Base-by-base conservation (phyloP, 495 filamentous ascomycete species). In the Cladorrhinum samala region DNA sequence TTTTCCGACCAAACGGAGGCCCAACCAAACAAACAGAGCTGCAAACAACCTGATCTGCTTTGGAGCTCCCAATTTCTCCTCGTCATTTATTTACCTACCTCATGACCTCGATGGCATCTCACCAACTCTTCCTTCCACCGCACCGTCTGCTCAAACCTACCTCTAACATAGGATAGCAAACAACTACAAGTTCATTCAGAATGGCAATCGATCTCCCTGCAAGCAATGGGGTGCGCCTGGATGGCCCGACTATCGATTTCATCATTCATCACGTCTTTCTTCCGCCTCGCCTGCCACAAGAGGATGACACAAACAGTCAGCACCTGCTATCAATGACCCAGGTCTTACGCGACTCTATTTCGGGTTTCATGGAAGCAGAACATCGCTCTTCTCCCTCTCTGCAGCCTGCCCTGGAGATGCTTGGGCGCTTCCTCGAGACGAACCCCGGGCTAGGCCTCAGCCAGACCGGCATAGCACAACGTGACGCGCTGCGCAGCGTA, bases 221-320 rank as follows among this genome's bases (percentile, higher is more conserved):
- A 33, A 5, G 11, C 5, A 11, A 33, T 33, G 27, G 11, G 27
- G 27, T 33, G 6, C 6, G 11, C 27, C 6, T 6, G 27, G 27
- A 6, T 11, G 27, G 11, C 27, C 11, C 27, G 27, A 33, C 39
- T 8, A 47, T 59, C 9, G 14, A 54, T 19, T 81, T 76, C 58
- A 54, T 77, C 3, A 62, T 81, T 55, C 64, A 83, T 46, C 82
- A 87, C 59, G 65, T 87, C 23, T 79, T 83, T 49, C 69, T 87
- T 0, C 83, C 82, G 0, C 80, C 80, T 0, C 68, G 77, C 21
- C 59, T 85, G 0, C 83, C 84, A 0, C 73, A 84, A 33, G 1
- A 52, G 0, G 67, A 72, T 18, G 76, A 83, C 39, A 23, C 27
- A 39, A 60, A 66, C 16, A 18, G 16, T 11, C 9, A 37, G 0